Evolutionary conservation across 495 filamentous ascomycete genomes (phyloP).

Genomic region (Lasiosphaeris hirsuta): DNA sequence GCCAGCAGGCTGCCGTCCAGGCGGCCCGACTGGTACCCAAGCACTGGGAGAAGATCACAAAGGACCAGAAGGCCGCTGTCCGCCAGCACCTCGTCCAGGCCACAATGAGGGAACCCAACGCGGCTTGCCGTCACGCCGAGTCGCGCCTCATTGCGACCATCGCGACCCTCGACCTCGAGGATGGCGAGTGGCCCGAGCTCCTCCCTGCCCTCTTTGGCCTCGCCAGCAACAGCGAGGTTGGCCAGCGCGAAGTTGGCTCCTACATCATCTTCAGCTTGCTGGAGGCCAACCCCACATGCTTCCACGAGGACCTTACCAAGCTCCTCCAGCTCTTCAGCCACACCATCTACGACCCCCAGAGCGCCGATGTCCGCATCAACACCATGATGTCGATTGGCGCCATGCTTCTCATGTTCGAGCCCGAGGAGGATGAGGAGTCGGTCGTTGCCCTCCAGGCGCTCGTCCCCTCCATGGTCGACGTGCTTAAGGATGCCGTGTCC

Average conservation of each 20-base stretch:
- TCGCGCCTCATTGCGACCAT: slow-evolving; percentile 85
- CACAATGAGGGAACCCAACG: slow-evolving; percentile 70
- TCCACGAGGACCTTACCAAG: slow-evolving; percentile 70
- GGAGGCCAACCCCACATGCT: slow-evolving; percentile 75
- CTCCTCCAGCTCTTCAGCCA: slow-evolving; percentile 80
- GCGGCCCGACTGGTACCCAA: slow-evolving; percentile 74
- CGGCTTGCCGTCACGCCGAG: slow-evolving; percentile 76
- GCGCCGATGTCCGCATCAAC: slow-evolving; percentile 87
- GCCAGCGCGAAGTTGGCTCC: slow-evolving; percentile 82
- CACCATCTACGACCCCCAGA: slow-evolving; percentile 88
- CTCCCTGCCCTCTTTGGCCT: slow-evolving; percentile 71
- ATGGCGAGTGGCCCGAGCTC: slow-evolving; percentile 83
- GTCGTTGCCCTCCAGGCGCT: slow-evolving; percentile 70
- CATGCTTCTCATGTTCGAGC: slow-evolving; percentile 80
- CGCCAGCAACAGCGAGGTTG: slow-evolving; percentile 63
- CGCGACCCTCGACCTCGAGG: slow-evolving; percentile 78
- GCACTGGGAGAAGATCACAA: slow-evolving; percentile 71
- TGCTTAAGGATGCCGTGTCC: slow-evolving; percentile 79
- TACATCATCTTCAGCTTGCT: slow-evolving; percentile 91
- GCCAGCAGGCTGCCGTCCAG: slow-evolving; percentile 89
- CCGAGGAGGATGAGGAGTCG: slow-evolving; percentile 72
- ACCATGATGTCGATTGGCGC: slow-evolving; percentile 90
- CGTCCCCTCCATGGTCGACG: slow-evolving; percentile 82
- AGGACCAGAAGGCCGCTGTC: slow-evolving; percentile 64
- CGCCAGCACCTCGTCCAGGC: slow-evolving; percentile 77